Evolutionary conservation across 805 yeast species (phyloP).

Genomic region (Starmerella floricola): DNA sequence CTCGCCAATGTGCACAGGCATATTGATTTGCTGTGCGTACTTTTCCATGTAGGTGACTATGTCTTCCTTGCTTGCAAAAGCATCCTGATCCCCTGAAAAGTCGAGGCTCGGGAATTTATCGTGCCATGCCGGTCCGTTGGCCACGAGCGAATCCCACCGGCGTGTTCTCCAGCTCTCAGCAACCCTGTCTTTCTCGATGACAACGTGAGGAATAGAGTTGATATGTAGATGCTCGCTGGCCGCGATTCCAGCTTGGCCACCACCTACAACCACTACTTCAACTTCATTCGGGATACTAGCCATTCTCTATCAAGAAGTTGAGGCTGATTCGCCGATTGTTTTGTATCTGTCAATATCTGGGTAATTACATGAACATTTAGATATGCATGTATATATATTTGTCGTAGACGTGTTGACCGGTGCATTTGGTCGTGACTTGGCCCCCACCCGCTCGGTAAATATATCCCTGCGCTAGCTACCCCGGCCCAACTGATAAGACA

Average conservation of each 20-base stretch:
- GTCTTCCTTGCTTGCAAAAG: conserved; percentile 11
- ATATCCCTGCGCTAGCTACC: no score
- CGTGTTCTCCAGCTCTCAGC: conserved; percentile 20
- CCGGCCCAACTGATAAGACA: no score
- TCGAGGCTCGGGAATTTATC: conserved; percentile 17
- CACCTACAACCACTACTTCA: conserved; percentile 17
- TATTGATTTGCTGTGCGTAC: conserved; percentile 10
- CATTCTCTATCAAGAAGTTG: not conserved
- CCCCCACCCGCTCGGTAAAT: no score
- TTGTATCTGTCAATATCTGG: no score
- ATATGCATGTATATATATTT: no score
- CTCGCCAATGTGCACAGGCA: conserved; percentile 12
- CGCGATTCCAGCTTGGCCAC: conserved; percentile 20
- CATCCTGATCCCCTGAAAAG: conserved; percentile 6
- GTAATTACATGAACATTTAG: no score
- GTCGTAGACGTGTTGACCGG: no score
- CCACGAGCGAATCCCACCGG: conserved; percentile 19
- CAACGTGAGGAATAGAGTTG: conserved; percentile 9
- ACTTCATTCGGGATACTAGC: not conserved
- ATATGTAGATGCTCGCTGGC: conserved; percentile 16
- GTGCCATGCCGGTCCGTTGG: conserved; percentile 21
- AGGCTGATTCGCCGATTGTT: no score
- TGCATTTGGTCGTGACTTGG: no score
- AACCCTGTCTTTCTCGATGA: conserved; percentile 11
- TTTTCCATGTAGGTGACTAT: conserved; percentile 14